Percentiles rank a stretch among this genome's conserved stretches.
Conservation (phyloP, 148 eudicot species). For the Rhododendron mucronatum region DNA sequence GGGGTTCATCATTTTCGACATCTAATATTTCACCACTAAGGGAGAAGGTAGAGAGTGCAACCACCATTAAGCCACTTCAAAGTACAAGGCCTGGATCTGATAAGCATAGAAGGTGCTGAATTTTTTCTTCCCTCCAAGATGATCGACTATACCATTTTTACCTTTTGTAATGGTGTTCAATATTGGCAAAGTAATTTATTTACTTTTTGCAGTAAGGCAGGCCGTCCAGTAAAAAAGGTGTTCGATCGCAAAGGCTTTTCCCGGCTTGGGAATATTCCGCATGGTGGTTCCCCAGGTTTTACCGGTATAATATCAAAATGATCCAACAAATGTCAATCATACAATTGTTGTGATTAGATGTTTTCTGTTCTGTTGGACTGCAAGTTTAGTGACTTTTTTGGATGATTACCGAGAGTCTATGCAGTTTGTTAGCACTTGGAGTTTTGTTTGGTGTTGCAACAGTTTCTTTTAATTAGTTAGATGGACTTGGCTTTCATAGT, state of each 20-base stretch:
- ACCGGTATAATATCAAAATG: neutral
- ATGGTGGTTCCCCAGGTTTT: neutral
- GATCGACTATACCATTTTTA: neutral
- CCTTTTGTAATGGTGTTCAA: neutral
- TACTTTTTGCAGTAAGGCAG: neutral
- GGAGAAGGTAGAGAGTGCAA: slow-evolving; percentile 29
- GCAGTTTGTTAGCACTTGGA: neutral
- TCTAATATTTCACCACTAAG: slow-evolving; percentile 18
- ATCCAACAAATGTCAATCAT: neutral
- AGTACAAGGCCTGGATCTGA: slow-evolving; percentile 35
- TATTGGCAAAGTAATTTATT: neutral
- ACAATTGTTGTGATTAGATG: neutral
- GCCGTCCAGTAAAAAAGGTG: neutral
- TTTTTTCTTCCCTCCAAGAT: neutral
- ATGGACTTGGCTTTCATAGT: neutral
- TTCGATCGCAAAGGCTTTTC: neutral
- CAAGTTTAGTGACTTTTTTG: neutral
- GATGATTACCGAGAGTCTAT: neutral
- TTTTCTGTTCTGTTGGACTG: neutral
- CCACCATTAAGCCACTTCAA: slow-evolving; percentile 30
- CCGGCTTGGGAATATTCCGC: neutral
- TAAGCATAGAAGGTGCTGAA: slow-evolving; percentile 39
- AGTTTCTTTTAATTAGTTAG: neutral
- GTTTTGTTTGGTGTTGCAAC: neutral
- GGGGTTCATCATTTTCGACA: slow-evolving; percentile 29